phyloP scores from a whole-genome alignment of 1,139 yeast species.

The Suhomyces bokatorum region DNA sequence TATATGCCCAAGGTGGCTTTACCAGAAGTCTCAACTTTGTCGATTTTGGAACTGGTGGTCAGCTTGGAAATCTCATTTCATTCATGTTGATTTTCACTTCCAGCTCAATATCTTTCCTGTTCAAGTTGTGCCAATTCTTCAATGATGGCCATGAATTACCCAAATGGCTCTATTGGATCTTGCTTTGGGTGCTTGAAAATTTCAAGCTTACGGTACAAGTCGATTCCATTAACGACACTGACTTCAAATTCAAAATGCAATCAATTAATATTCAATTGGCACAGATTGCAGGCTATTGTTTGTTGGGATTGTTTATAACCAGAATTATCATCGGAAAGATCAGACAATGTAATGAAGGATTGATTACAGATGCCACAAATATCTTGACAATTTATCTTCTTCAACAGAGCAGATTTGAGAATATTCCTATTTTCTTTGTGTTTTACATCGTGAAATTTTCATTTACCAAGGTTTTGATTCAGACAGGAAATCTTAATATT shows the following conservation, averaged over 20 bases:
- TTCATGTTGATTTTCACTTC: slow-evolving; percentile 43
- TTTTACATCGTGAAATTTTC: slow-evolving; percentile 43
- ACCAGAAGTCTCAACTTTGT: slow-evolving; percentile 15
- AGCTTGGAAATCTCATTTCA: slow-evolving; percentile 30
- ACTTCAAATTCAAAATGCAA: slow-evolving; percentile 28
- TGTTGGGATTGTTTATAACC: slow-evolving; percentile 21
- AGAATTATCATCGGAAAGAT: slow-evolving; percentile 32
- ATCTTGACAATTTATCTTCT: slow-evolving; percentile 56
- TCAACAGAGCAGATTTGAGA: slow-evolving; percentile 66
- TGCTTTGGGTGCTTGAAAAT: slow-evolving; percentile 33
- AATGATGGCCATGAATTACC: slow-evolving; percentile 59
- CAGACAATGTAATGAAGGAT: slow-evolving; percentile 24
- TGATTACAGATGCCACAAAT: slow-evolving; percentile 46
- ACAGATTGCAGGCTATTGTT: slow-evolving; percentile 21
- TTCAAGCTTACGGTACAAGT: slow-evolving; percentile 19
- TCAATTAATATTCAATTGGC: slow-evolving; percentile 31
- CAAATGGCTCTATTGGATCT: slow-evolving; percentile 26
- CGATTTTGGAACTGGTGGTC: slow-evolving; percentile 16
- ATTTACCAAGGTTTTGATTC: slow-evolving; percentile 17
- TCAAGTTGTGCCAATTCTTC: slow-evolving; percentile 57
- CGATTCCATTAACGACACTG: slow-evolving; percentile 13
- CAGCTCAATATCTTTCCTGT: slow-evolving; percentile 47
- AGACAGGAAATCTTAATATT: slow-evolving; percentile 15
- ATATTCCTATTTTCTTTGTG: slow-evolving; percentile 68
- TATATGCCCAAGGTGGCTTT: slow-evolving; percentile 33